A percentile compares a stretch with the other conserved stretches of the same genome.
Conservation (phyloP, 805 yeast species). For the Tanozyma kutaoensis region DNA sequence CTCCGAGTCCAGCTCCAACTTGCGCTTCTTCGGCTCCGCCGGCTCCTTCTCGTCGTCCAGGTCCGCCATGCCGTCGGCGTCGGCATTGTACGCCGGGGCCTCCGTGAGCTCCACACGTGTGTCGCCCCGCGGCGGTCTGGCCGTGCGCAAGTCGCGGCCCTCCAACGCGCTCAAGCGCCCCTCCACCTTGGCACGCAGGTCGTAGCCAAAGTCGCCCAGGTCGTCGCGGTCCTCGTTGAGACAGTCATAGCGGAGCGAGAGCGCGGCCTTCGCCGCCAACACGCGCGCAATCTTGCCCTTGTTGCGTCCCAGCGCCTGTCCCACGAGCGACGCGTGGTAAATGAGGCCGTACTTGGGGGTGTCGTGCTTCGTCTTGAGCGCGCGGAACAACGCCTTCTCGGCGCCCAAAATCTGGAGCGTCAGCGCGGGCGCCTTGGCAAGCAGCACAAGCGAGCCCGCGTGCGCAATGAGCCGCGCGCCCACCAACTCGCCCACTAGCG, state of each 20-base stretch:
- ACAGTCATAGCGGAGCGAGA: slow-evolving; percentile 92
- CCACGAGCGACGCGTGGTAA: slow-evolving; percentile 93
- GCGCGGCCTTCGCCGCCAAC: slow-evolving; percentile 96
- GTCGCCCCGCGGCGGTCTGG: no score
- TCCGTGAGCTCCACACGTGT: slow-evolving; percentile 56
- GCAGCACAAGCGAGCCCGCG: slow-evolving; percentile 85
- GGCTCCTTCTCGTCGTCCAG: slow-evolving; percentile 11
- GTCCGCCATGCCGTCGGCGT: slow-evolving; percentile 51
- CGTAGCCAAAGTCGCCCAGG: slow-evolving; percentile 84
- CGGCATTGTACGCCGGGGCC: slow-evolving; percentile 84
- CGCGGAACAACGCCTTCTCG: slow-evolving; percentile 97
- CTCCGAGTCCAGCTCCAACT: slow-evolving; percentile 4
- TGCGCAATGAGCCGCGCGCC: slow-evolving; percentile 98
- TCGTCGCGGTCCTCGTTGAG: slow-evolving; percentile 95
- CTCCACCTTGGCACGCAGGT: slow-evolving; percentile 88
- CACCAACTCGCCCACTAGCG: slow-evolving; percentile 92
- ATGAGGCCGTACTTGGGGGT: slow-evolving; percentile 97
- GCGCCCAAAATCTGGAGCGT: slow-evolving; percentile 98
- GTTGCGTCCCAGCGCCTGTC: slow-evolving; percentile 96
- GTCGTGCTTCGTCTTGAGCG: slow-evolving; percentile 95
- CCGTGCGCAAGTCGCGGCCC: slow-evolving; percentile 91
- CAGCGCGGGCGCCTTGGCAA: slow-evolving; percentile 98
- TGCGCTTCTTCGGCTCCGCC: slow-evolving; percentile 7
- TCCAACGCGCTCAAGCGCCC: slow-evolving; percentile 87
- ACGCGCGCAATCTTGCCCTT: slow-evolving; percentile 99